Base-by-base conservation (phyloP, 495 filamentous ascomycete genomes). In the Penicillium dipodomyicola region DNA sequence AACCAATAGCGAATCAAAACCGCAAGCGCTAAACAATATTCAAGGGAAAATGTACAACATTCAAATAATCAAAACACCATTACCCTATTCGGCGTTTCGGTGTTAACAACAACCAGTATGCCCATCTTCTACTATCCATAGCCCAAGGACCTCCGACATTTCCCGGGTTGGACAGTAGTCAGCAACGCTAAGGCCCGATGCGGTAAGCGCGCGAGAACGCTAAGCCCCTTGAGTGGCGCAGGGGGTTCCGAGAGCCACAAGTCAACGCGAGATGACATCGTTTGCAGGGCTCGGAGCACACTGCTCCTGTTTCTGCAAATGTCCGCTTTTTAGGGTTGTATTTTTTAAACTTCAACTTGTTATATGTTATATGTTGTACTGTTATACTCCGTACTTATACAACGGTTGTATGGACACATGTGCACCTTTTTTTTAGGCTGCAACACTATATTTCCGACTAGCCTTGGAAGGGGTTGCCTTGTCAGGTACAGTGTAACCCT, bases 221-320 rank as follows among this genome's bases (percentile, higher is more conserved):
- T 64, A 58, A 58, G 61, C 54, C 54, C 49, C 54, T 56, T 35
- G n/a, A 51, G 64, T 64, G 61, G 64, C 64, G 60, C 60, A 63
- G 57, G 61, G 55, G 52, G 47, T 59, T 52, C 37, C 48, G 49
- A 39, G 63, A 63, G 61, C 58, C 58, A 59, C 61, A 54, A 8
- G 27, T 37, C 32, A 42, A 57, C 33, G 60, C 60, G 60, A 57
- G 62, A 67, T 62, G 57, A 62, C 65, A 62, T 62, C 52, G 50
- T 59, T 17, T 47, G 56, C 60, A 58, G 27, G 42, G 23, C 27
- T 51, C 64, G 64, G 64, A 67, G 64, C 58, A 67, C 49, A 54
- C 49, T 67, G 61, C 64, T 67, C 61, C 63, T 55, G 32, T 25
- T 25, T 23, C 15, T 25, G 37, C 11, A 44, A 35, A 37, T 17